Conservation (phyloP, 768 basidiomycete genomes). For the Leucocoprinus sp. region DNA sequence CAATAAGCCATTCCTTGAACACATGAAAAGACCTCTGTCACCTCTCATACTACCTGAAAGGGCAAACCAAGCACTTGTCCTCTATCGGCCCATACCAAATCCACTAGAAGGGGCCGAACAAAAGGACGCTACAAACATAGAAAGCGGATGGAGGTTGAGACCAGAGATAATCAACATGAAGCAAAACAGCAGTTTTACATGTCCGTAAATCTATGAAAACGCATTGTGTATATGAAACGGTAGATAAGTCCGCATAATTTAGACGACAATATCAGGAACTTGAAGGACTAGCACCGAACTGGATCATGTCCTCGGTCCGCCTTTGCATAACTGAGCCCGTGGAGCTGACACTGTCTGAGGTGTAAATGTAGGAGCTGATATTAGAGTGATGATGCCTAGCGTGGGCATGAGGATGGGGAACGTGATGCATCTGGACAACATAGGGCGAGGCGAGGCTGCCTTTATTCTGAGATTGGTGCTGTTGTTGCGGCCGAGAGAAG, state of each 20-base stretch:
- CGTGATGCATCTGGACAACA: constrained; percentile 65
- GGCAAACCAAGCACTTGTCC: constrained; percentile 41
- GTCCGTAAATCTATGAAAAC: constrained; percentile 7
- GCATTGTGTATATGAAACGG: constrained; percentile 16
- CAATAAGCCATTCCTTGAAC: constrained; percentile 37
- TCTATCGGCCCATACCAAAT: constrained; percentile 39
- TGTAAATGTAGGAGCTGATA: constrained; percentile 33
- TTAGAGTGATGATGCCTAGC: constrained; percentile 62
- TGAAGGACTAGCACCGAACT: constrained; percentile 32
- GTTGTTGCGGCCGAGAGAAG: constrained; percentile 19
- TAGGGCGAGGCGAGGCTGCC: constrained; percentile 40
- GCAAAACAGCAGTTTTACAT: not conserved
- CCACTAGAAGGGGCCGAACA: constrained; percentile 12
- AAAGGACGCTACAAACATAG: constrained; percentile 40
- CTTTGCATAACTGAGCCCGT: constrained; percentile 30
- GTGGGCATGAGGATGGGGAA: constrained; percentile 73
- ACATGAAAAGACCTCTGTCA: constrained; percentile 26
- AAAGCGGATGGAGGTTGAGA: constrained; percentile 20
- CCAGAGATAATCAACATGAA: not conserved
- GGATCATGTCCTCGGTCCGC: constrained; percentile 40
- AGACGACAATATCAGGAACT: constrained; percentile 17
- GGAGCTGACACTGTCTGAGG: constrained; percentile 25
- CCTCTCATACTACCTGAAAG: constrained; percentile 14
- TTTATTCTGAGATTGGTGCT: constrained; percentile 14
- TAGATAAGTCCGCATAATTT: constrained; percentile 14